Evolutionary conservation across 371 early-diverging fungal genomes (phyloP).

Genomic region (Mucor saturninus): DNA sequence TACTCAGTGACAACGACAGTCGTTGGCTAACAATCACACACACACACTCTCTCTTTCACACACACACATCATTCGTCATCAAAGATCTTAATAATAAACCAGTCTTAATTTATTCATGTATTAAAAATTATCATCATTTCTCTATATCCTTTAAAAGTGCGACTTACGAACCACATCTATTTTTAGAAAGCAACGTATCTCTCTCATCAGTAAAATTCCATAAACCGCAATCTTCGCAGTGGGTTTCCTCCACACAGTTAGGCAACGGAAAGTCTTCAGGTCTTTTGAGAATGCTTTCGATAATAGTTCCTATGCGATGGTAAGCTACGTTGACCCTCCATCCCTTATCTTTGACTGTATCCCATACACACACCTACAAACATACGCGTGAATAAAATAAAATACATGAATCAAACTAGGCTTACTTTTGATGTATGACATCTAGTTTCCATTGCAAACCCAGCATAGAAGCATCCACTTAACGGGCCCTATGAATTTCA

Average conservation of each 20-base stretch:
- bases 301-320: conserved; percentile 80
- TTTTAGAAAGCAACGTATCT: conserved; percentile 11
- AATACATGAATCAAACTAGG: background rate
- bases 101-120: too few species aligned
- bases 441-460: conserved; percentile 89
- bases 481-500: conserved; percentile 53
- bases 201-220: conserved; percentile 69
- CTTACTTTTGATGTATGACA: conserved; percentile 52
- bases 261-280: conserved; percentile 53
- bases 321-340: conserved; percentile 79
- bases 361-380: conserved; percentile 61
- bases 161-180: background rate
- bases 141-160: too few species aligned
- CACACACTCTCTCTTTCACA: too few species aligned
- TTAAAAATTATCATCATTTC: too few species aligned
- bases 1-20: conserved; percentile 12
- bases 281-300: conserved; percentile 74
- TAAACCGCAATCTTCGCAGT: conserved; percentile 77
- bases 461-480: conserved; percentile 84
- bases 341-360: conserved; percentile 68
- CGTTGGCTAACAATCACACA: background rate
- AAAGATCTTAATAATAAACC: too few species aligned
- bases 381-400: background rate
- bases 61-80: background rate
- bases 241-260: conserved; percentile 58